Evolutionary conservation across 2,329 filamentous ascomycete species (phyloP), one percentile per base, ranked within the genome.

Genomic region (Neofusicoccum parvum): DNA sequence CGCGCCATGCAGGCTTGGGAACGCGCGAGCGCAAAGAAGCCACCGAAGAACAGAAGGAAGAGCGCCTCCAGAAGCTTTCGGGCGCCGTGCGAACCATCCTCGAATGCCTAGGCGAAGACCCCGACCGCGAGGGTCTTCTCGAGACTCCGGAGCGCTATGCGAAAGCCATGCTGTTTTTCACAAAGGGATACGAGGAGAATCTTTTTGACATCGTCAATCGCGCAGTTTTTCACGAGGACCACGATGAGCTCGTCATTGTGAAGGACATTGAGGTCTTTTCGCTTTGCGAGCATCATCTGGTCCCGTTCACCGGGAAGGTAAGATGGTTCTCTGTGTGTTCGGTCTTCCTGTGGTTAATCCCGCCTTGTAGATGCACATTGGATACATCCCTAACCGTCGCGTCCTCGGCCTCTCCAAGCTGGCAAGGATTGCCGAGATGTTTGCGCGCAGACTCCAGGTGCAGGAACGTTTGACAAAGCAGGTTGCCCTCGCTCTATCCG

Each of bases 211-310:
- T 98, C 70, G 92, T 98, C 68, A 98, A 98, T 77, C 87, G 90
- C 65, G 95, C 95, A 17, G 91, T 98, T 63, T 99, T 99, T 80
- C 90, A 97, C 73, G 95, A 98, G 78, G 92, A 94, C 68, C 94
- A 98, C 75, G 95, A 97, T 74, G 95, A 99, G 80, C 87, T 99
- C 81, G 94, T 99, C 36, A 97, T 98, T 73, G 92, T 99, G 66
- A 97, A 96, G 81, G 94, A 98, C 74, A 98, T 99, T 73, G 94
- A 97, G 76, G 87, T 98, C 12, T 96, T 93, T 79, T 94, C 91
- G 69, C 83, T 98, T 49, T 99, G 95, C 82, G 95, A 99, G 81
- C 95, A 99, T 78, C 95, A 99, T 76, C 86, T 99, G 76, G 94
- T 99, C 7, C 95, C 95, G 0, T 99, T 99, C 74, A 94, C 87